Percentiles rank a stretch among this genome's conserved stretches.
Conservation (phyloP, 306 rosid genomes). For the Cercis canadensis region DNA sequence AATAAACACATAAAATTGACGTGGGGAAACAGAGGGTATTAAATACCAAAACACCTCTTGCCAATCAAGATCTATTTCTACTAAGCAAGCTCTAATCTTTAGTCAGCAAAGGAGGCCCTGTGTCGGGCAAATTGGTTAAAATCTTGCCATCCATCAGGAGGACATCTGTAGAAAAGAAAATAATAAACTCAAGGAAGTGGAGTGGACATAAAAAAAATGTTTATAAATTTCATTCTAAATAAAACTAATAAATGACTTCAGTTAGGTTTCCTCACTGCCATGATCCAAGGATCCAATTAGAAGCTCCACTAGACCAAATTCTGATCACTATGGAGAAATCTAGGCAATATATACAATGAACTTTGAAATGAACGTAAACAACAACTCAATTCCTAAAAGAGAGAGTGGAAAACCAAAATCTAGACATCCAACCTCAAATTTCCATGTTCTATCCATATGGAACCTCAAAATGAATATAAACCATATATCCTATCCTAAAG, state of each 20-base stretch:
- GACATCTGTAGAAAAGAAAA: conserved; percentile 25
- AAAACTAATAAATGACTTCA: background rate
- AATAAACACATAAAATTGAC: conserved; percentile 5
- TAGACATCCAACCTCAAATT: no score
- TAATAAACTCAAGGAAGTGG: conserved; percentile 10
- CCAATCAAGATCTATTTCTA: conserved; percentile 2
- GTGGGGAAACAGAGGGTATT: conserved; percentile 1
- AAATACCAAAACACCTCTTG: conserved; percentile 9
- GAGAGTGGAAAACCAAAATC: background rate
- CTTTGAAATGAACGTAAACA: background rate
- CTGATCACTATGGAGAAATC: no score
- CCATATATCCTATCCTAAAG: no score
- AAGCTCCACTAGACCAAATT: no score
- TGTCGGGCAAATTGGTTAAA: conserved; percentile 26
- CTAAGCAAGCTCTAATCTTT: no score
- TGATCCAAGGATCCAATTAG: no score
- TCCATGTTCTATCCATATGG: no score
- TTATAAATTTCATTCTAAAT: background rate
- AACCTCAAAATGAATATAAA: no score
- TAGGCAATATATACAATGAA: background rate
- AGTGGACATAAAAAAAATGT: background rate
- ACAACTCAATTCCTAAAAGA: background rate
- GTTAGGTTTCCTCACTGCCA: background rate
- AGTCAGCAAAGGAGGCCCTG: background rate
- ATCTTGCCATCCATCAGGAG: conserved; percentile 2